These are phyloP conservation scores for Amanita rimosa DNA, from an alignment of 768 basidiomycete genomes.

Conservation along the genomic window DNA sequence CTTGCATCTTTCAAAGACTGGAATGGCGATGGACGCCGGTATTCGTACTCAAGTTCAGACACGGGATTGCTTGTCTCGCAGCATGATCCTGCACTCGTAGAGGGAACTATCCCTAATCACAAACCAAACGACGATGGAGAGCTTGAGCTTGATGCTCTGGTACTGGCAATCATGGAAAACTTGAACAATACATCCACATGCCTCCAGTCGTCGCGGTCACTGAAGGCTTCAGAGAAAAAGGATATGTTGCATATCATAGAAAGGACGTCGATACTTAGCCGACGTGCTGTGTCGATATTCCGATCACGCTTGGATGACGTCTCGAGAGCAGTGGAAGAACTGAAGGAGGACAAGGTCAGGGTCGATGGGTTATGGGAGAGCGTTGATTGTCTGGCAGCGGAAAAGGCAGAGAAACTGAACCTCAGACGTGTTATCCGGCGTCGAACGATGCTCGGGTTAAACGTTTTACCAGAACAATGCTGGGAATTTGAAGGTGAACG, in stretches of 20 bases:
- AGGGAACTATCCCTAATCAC: not conserved
- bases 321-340: constrained; percentile 4
- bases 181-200: constrained; percentile 1
- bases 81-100: not conserved
- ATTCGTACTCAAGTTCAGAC: not conserved
- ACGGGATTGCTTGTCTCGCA: not conserved
- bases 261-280: not conserved
- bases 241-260: not conserved
- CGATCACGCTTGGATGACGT: not conserved
- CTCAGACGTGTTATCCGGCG: constrained; percentile 16
- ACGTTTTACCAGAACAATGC: not conserved
- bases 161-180: not conserved
- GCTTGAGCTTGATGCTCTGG: not conserved
- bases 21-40: constrained; percentile 1
- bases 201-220: not conserved
- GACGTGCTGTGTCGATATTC: not conserved
- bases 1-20: constrained; percentile 34
- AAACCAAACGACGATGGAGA: not conserved
- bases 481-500: constrained; percentile 15
- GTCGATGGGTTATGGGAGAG: constrained; percentile 32
- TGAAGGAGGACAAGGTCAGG: constrained; percentile 19
- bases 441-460: constrained; percentile 2
- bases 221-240: not conserved
- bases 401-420: constrained; percentile 26
- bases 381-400: constrained; percentile 31